Base-by-base conservation (phyloP, 768 basidiomycete species). In the Leccinum sublutescens region DNA sequence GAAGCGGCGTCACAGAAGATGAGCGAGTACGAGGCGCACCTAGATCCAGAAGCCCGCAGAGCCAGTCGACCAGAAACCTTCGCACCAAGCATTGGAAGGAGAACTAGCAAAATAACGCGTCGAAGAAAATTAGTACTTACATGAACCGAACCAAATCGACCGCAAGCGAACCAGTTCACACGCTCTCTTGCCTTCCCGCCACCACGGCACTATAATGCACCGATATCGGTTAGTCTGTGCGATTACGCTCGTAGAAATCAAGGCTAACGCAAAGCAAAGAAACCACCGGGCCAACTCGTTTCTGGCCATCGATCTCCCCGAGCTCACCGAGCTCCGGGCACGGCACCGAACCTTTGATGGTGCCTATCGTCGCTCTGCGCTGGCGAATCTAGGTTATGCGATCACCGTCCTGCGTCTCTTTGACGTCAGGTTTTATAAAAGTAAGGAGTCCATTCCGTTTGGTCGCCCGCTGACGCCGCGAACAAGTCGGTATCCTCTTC, bases 341-440 rank as follows among this genome's bases (percentile, higher is more conserved):
- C 80, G 91, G 29, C 85, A 90, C 63, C 80, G 92, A 45, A 94
- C 92, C 0, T 93, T 92, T 67, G 83, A 93, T 54, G 91, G 90
- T 15, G 89, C 91, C 14, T 93, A 93, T 72, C 80, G 80, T 40
- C 84, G 91, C 27, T 88, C 86, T 0, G 91, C 91, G 0, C 77
- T 94, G 9, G 84, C 85, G 14, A 84, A 85, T 57, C 78, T 95
- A 2, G 87, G 89, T 0, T 91, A 89, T 66, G 80, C 88, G 1
- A 71, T 93, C 55, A 81, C 89, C 0, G 82, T 93, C 55, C 76
- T 94, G 10, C 84, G 90, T 50, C 80, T 94, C n/a, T 95, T 94
- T 63, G 88, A 93, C 66, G 67, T 69, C 33, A 76, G 84, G 21
- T 94, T 94, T 72, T 86, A 87, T 65, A 77, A 78, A 66, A 89